Conservation (phyloP, 1,139 yeast genomes). For the Pichia sp. region DNA sequence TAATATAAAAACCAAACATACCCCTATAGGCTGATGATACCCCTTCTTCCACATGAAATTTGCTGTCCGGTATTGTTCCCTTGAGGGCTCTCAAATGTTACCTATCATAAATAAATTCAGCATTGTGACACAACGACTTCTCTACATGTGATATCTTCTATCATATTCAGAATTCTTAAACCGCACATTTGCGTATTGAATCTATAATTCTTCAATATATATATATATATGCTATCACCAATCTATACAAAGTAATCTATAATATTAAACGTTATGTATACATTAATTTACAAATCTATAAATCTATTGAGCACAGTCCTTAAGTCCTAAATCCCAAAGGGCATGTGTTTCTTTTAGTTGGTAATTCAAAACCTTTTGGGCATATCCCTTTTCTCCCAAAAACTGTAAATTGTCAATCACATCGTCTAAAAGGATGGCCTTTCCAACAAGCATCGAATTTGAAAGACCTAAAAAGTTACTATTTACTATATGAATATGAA, state of each 20-base stretch:
- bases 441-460: conserved; percentile 67
- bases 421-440: conserved; percentile 77
- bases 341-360: conserved; percentile 70
- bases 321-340: conserved; percentile 49
- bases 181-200: no score
- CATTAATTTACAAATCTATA: no score
- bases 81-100: no score
- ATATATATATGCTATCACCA: no score
- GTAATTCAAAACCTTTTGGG: conserved; percentile 42
- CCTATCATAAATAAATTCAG: no score
- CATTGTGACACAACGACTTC: no score
- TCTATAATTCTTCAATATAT: no score
- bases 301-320: conserved; percentile 15
- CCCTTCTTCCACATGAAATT: conserved; percentile 23
- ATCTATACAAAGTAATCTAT: no score
- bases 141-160: no score
- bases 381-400: conserved; percentile 46
- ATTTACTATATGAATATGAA: conserved; percentile 88
- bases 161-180: no score
- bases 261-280: no score
- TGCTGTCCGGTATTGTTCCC: no score
- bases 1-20: conserved; percentile 17
- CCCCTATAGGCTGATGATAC: conserved; percentile 24
- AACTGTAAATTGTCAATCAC: conserved; percentile 62
- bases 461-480: conserved; percentile 68